Evolutionary conservation across 805 yeast species (phyloP), one percentile per base, ranked within the genome.

Genomic region (Hanseniaspora lachancei): DNA sequence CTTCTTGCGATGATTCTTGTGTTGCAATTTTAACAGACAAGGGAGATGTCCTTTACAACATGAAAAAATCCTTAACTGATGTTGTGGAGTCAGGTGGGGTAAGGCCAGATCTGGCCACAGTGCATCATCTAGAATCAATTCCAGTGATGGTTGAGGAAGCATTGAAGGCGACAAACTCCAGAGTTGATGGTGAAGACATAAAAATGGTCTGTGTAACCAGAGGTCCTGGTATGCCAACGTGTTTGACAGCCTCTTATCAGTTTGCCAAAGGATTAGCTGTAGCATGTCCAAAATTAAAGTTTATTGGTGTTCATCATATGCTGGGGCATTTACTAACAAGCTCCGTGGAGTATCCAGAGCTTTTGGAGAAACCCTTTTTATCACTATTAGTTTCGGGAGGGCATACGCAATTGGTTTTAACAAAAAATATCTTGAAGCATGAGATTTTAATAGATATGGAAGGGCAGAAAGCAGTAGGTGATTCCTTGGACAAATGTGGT

Each of bases 221-320:
- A 60, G 98, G 98, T 0, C 98, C 98, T 0, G 98, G 98, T 0
- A 88, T 93, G 96, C 78, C 81, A 9, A 96, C 97, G 0, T 84
- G 95, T 0, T 72, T 93, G 15, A 77, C 87, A 10, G 83, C 87
- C 0, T 95, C 97, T 0, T 72, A 85, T 24, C 93, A 86, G 63
- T 69, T 87, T 42, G 95, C 95, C 0, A 84, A 87, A 62, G 98
- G 97, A 0, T 70, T 93, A 13, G 72, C 89, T 0, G 70, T 84
- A 87, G 20, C 55, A 23, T 34, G 36, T 27, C 36, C 49, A 24
- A 35, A 36, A 18, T 23, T 53, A 3, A 54, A 54, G 23, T 47
- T 54, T 27, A 72, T 93, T 1, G 97, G 97, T 0, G 96, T 91
- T 0, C 95, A 93, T 66, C 98, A 93, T 64, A 91, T 93, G 98